Conservation (phyloP, 2,329 filamentous ascomycete species). For the Capronia coronata region DNA sequence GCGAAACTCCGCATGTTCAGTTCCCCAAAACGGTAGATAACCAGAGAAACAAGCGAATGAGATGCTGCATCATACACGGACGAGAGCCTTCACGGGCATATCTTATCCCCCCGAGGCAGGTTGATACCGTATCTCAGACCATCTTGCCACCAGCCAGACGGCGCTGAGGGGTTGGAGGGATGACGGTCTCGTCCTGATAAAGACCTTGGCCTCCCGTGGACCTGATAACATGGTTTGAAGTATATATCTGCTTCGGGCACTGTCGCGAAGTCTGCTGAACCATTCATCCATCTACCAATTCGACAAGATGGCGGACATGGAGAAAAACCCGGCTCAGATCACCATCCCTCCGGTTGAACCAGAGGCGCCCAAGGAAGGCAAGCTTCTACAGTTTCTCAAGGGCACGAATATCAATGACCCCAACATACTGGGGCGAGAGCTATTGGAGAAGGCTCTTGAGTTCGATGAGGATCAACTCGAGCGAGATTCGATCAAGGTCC, state of each 20-base stretch:
- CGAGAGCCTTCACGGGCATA: too few species aligned
- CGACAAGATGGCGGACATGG: background rate
- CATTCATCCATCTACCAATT: background rate
- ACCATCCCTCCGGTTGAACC: background rate
- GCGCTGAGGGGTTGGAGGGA: too few species aligned
- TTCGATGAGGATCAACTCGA: constrained; percentile 35
- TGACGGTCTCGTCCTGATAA: too few species aligned
- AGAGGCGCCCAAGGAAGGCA: background rate
- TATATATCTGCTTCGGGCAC: background rate
- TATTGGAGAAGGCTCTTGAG: constrained; percentile 34
- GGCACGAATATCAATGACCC: constrained; percentile 23
- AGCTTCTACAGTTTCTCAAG: background rate
- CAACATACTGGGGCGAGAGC: constrained; percentile 21
- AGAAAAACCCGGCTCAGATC: background rate
- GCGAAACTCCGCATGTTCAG: background rate
- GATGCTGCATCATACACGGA: too few species aligned
- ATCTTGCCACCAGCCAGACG: too few species aligned
- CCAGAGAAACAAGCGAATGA: too few species aligned
- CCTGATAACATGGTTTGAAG: background rate
- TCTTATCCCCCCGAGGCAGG: too few species aligned
- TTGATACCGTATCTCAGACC: too few species aligned
- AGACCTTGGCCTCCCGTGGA: too few species aligned
- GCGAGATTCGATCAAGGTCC: constrained; percentile 32
- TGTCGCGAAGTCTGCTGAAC: background rate
- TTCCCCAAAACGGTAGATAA: too few species aligned